Evolutionary conservation across 202 grass and related monocot species (phyloP).

Genomic region (Dendrocalamus latiflorus): DNA sequence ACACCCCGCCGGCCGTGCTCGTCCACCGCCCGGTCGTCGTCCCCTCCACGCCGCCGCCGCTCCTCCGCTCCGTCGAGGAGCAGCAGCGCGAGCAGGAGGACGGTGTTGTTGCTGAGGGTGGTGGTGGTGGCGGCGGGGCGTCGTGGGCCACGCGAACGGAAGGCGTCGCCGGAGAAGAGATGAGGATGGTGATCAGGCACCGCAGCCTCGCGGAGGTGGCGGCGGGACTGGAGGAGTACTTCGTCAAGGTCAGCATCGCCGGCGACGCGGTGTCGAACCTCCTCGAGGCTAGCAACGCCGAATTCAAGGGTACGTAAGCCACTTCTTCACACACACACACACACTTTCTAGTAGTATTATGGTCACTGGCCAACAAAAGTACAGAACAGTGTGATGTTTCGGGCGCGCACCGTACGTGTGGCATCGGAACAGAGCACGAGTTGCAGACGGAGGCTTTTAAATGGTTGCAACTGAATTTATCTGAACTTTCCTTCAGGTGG

Average conservation of each 20-base stretch:
- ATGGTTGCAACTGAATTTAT: not conserved
- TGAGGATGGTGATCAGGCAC: conserved; percentile 51
- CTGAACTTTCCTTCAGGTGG: conserved; percentile 33
- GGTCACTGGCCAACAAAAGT: not conserved
- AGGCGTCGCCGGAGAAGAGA: conserved; percentile 1
- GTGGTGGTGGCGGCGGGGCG: not conserved
- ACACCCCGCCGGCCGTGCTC: conserved; percentile 48
- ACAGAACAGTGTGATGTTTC: not conserved
- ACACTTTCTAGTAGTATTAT: not conserved
- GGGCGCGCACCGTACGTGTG: not conserved
- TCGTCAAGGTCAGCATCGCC: conserved; percentile 49
- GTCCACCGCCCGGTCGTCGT: conserved; percentile 19
- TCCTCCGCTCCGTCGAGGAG: conserved; percentile 20
- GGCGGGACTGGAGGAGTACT: conserved; percentile 62
- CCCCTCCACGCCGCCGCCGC: conserved; percentile 37
- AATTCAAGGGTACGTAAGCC: conserved; percentile 32
- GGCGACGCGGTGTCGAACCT: conserved; percentile 46
- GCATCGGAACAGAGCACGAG: not conserved
- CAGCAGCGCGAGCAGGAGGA: not conserved
- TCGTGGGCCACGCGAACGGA: not conserved
- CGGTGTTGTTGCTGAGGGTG: not conserved
- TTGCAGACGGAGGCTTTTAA: too few species aligned
- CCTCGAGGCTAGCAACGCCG: conserved; percentile 42
- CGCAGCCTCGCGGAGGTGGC: conserved; percentile 70
- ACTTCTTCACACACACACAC: not conserved